Conservation (phyloP, 2,329 filamentous ascomycete genomes). For the Purpureocillium lavendulum region DNA sequence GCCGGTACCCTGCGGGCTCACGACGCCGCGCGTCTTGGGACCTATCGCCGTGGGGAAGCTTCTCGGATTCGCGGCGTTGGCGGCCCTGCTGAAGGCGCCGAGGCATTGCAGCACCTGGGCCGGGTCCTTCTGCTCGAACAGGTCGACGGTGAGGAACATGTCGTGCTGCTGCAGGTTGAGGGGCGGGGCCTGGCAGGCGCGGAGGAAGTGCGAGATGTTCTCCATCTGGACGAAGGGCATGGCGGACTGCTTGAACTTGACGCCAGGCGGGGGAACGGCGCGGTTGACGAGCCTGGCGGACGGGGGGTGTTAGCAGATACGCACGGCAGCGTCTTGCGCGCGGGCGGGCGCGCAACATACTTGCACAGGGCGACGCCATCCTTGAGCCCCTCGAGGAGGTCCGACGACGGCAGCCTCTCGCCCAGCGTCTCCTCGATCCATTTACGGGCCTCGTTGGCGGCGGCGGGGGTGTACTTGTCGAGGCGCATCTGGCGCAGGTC, state of each 20-base stretch:
- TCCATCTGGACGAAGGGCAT: constrained; percentile 99
- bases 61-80: constrained; percentile 63
- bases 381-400: constrained; percentile 79
- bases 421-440: constrained; percentile 84
- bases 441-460: constrained; percentile 71
- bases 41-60: constrained; percentile 72
- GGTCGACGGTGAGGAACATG: constrained; percentile 91
- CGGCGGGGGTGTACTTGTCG: constrained; percentile 85
- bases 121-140: constrained; percentile 92
- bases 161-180: constrained; percentile 88
- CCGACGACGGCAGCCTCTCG: constrained; percentile 60
- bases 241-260: constrained; percentile 82
- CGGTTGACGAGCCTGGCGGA: constrained; percentile 70
- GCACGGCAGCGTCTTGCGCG: not conserved
- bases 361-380: constrained; percentile 91
- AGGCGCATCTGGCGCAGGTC: constrained; percentile 91
- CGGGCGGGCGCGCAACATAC: constrained; percentile 38
- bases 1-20: constrained; percentile 63
- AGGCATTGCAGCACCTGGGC: constrained; percentile 93
- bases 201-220: constrained; percentile 94
- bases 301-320: constrained; percentile 6
- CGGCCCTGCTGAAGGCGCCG: constrained; percentile 81
- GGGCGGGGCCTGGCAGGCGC: constrained; percentile 76
- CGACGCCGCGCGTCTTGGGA: constrained; percentile 49
- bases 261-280: constrained; percentile 63